Evolutionary conservation across 306 rosid species (phyloP), one percentile per base, ranked within the genome.

Genomic region (Astragalus glycyphyllos): DNA sequence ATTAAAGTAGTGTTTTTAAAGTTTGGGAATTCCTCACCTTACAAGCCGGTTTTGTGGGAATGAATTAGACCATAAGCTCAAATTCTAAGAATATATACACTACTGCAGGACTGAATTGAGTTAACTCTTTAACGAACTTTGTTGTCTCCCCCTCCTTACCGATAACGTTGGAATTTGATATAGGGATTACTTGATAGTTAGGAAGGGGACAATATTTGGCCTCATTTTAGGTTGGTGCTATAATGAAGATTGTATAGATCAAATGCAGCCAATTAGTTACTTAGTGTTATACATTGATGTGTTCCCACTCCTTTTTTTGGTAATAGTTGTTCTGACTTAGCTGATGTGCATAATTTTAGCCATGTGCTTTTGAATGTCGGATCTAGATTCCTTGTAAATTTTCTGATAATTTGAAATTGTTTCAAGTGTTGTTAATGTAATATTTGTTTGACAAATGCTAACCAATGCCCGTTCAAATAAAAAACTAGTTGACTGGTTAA

Each of bases 221-320:
- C 65, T 17, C 49, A 37, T 17, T 48, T 72, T 60, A 49, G 54
- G 11, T 50, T 49, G 63, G 45, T 23, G 45, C 75, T 38, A 11
- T 5, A 32, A n/a, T 44, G 53, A 56, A 41, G 32, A 50, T 9
- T 58, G 60, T 12, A 20, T 47, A 34, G 38, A 47, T 72, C 69
- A 58, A 62, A 38, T 50, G 68, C 50, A 37, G 62, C 50, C 54
- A 61, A 40, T 8, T 35, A 35, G 8, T 35, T 35, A 35, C 29
- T 41, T 44, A 44, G 59, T 60, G 59, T 35, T 58, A 44, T 15
- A 53, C 42, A 34, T 35, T 50, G 29, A 23, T 54, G 60, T 56
- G 50, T 9, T 54, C 50, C 41, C 17, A 11, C 14, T 64, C 38
- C 17, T n/a, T 15, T 54, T 17, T 16, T 7, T 2, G 17, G 26